These are phyloP conservation scores for Sorghum bicolor DNA, from an alignment of 176 grass and related monocot species.

Conservation along the genomic window Sorghum_bicolor_NCBIv3 NC_012871.2:61422001-61422500, in stretches of 20 bases:
- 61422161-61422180: background rate
- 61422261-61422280: background rate
- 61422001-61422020: too few species aligned
- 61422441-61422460: background rate
- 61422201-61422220: constrained; percentile 16
- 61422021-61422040: too few species aligned
- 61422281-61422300: background rate
- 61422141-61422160: background rate
- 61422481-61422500: background rate
- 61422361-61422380: background rate
- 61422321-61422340: background rate
- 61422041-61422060: too few species aligned
- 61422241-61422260: background rate
- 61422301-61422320: background rate
- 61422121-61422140: background rate
- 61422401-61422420: background rate
- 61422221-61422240: constrained; percentile 27
- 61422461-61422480: background rate
- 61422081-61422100: background rate
- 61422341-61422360: background rate
- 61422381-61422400: background rate
- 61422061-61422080: too few species aligned
- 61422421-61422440: background rate
- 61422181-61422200: background rate
- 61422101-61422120: background rate